Evolutionary conservation across 306 rosid species (phyloP), one percentile per base, ranked within the genome.

Genomic region (Aeschynomene evenia): DNA sequence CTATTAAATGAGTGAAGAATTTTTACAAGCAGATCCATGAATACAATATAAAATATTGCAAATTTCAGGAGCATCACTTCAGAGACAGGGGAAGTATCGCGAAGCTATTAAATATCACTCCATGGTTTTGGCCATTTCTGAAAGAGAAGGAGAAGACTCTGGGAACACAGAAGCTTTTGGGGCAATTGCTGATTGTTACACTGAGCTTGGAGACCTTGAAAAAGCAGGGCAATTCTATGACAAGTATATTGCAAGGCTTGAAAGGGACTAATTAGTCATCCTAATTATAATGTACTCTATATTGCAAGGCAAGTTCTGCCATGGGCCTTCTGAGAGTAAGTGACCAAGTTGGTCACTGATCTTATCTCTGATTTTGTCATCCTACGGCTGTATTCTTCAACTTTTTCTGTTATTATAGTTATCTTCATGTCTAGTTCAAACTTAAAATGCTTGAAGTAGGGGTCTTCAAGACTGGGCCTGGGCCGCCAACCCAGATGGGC

Each of bases 171-270:
- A 94, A 85, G 99, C 99, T 24, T 91, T 79, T 57, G 99, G 99
- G 28, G 99, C 99, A 21, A 94, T 91, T 69, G 99, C 99, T 53
- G 98, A 93, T 64, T 93, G 98, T 76, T 93, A 88, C 75, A 90
- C 98, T 9, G 98, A 94, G 77, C 90, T 94, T 69, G 98, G 98
- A 70, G 97, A 94, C 56, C 98, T 94, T 57, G 98, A 94, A 68
- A 85, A 78, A 29, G 98, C 98, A 18, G 97, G 87, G 16, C 79
- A 81, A 26, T 90, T 68, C 83, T 90, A 90, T 69, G 98, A 90
- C 78, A 60, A 76, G 39, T 90, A 90, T 57, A 94, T 94, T 83
- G 79, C 91, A 33, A 81, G 89, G 79, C 46, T 94, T 84, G 97
- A 95, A 83, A 74, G 78, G 28, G 99, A 94, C 50, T 91, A 82